A percentile compares a stretch with the other conserved stretches of the same genome.
Evolutionary conservation across 768 basidiomycete species (phyloP).

Genomic region (Rhizopogon vinicolor): DNA sequence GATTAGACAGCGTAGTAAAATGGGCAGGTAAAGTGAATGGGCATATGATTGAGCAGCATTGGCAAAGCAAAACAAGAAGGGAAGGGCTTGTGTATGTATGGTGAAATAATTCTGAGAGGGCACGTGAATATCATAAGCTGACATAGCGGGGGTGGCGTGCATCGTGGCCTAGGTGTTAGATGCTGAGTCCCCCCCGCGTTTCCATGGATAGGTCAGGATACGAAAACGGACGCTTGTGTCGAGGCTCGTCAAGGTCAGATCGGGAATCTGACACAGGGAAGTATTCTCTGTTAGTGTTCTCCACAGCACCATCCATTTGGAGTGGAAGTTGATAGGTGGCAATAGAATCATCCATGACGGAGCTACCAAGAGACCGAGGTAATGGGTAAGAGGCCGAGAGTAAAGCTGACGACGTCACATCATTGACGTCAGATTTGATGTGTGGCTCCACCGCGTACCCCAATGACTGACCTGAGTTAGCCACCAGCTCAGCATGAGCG

Average conservation of each 20-base stretch:
- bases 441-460: slow-evolving; percentile 17
- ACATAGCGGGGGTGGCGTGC: not conserved
- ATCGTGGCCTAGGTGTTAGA: not conserved
- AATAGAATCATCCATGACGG: slow-evolving; percentile 15
- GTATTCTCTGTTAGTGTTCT: slow-evolving; percentile 17
- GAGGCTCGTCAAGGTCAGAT: slow-evolving; percentile 25
- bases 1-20: slow-evolving; percentile 23
- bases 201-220: slow-evolving; percentile 9
- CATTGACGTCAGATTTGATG: slow-evolving; percentile 28
- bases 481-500: not conserved
- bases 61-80: slow-evolving; percentile 6
- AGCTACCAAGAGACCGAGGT: slow-evolving; percentile 12
- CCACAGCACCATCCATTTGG: not conserved
- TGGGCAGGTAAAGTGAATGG: slow-evolving; percentile 19
- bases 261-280: slow-evolving; percentile 31
- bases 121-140: not conserved
- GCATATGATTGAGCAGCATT: slow-evolving; percentile 16
- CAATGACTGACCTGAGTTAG: not conserved
- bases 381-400: slow-evolving; percentile 25
- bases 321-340: slow-evolving; percentile 20
- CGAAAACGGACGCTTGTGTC: slow-evolving; percentile 18
- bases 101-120: slow-evolving; percentile 15
- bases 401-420: slow-evolving; percentile 26
- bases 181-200: not conserved
- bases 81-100: slow-evolving; percentile 18